Base-by-base conservation (phyloP, 768 basidiomycete genomes). In the Rhizopogon vinicolor region DNA sequence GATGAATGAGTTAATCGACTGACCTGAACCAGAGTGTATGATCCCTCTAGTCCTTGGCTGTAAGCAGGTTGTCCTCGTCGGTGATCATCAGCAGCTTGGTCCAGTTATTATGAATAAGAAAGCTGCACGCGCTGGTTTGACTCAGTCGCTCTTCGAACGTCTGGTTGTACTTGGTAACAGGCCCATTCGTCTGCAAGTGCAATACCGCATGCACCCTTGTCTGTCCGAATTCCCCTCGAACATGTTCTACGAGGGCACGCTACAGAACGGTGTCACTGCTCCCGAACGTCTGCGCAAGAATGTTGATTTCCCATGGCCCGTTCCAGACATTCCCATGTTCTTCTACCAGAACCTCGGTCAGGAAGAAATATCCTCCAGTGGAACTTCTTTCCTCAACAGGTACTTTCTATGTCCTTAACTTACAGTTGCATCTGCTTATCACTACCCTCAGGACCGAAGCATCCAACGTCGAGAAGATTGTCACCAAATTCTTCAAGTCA, bases 21-120 rank as follows among this genome's bases (percentile, higher is more conserved):
- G 62, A 63, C 42, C 19, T 48, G 39, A 43, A 46, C 18, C 62
- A 96, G 97, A 99, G 74, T 98, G 96, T 73, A 98, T 99, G 95
- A 99, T 99, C 63, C 97, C 97, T 14, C 82, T 99, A 35, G 90
- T 98, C 6, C 85, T 99, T 64, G 97, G 97, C 13, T 98, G 95
- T 69, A 98, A 98, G 72, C 97, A 99, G 66, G 93, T 93, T 53
- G 97, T 99, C 28, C 83, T 99, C 41, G 97, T 99, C 53, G 97
- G 97, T 52, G 96, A 98, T 74, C 91, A 97, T 70, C 92, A 75
- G 61, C 97, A 98, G 80, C 86, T 98, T 49, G 97, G 97, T 1
- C 97, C 97, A 7, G 97, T 98, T 64, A 98, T 99, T 69, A 98
- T 99, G 97, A 99, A 98, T 83, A 99, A 99, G 83, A 98, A 99